Evolutionary conservation across 169 alveolate species (phyloP), one percentile per base, ranked within the genome.

Genomic region (Plasmodium relictum): DNA sequence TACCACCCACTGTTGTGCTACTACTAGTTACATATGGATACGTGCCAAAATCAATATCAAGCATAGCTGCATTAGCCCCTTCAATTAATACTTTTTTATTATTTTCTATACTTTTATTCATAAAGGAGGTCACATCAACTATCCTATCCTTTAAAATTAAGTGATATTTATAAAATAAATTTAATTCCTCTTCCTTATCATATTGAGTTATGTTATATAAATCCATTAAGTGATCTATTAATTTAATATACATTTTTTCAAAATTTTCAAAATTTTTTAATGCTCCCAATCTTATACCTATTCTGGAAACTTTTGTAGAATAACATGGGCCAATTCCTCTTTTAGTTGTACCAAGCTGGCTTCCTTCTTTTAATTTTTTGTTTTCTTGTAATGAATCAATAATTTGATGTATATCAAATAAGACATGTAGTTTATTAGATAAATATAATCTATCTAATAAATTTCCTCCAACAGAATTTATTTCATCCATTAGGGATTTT

Each of bases 301-400:
- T 92, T 92, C 99, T 93, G 10, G 95, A 93, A 8, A 94, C 95
- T 88, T 96, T 98, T 42, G 98, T 93, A 5, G 98, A 94, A 88
- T 98, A 96, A 52, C 98, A 94, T 14, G 99, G 99, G 6, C 99
- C 99, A 31, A 98, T 98, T 12, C 99, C 99, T 74, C 97, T 93
- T 70, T 94, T 95, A 4, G 99, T 98, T 0, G 99, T 98, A 9
- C 99, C 99, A n/a, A 98, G 89, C 54, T 89, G 91, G 52, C 93
- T 90, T 71, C 91, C 94, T 78, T 90, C 94, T 56, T 63, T 90
- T 42, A 24, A 54, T 59, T 89, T 74, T 31, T 62, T 74, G 6
- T 61, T 74, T 71, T 96, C 98, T 69, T 89, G 89, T 0, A 89
- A 72, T 16, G 95, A 56, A 70, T 95, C 97, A 9, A 93, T 85